Base-by-base conservation (phyloP, 140 eudicot genomes). In the Oenanthe javanica region DNA sequence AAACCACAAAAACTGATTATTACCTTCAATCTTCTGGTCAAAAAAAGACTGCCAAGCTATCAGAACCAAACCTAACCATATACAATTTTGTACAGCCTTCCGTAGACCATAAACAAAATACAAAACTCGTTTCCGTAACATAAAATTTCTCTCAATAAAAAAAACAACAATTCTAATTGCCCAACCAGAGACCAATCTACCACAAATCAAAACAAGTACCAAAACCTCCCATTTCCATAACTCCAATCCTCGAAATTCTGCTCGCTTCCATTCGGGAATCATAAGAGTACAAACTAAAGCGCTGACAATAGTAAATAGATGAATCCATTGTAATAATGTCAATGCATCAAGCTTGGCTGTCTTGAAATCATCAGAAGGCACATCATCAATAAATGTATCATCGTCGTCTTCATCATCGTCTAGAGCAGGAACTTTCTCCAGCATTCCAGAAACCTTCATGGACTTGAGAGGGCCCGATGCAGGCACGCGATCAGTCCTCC, bases 161-260 rank as follows among this genome's bases (percentile, higher is more conserved):
- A 92, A 92, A 1, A 94, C 97, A 7, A 87, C 79, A 50, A 90
- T 78, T 61, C 95, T 71, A 19, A 94, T 88, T 55, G 79, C 90
- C 98, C 98, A 94, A 66, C 95, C 98, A 0, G 98, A 92, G 67
- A 92, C 94, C 83, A 94, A 84, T 23, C 98, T 85, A 36, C 98
- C 98, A 67, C 98, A 92, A 46, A 94, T 94, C 86, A 94, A 81
- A 74, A 92, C 97, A 52, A 94, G 93, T 42, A 92, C 83, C 83
- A 94, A 79, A 75, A 94, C 95, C 85, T 90, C 96, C 98, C 98
- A 94, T 86, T 94, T 89, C 98, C 98, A 94, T 36, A 90, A 27
- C 57, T 83, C 82, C 55, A 94, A 81, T 43, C 96, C 94, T 38
- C 93, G 81, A 2, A 94, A 42, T 36, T 36, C 80, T 42, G 71